Evolutionary conservation across 1,139 yeast species (phyloP).

Genomic region (Martiniozyma asiatica): DNA sequence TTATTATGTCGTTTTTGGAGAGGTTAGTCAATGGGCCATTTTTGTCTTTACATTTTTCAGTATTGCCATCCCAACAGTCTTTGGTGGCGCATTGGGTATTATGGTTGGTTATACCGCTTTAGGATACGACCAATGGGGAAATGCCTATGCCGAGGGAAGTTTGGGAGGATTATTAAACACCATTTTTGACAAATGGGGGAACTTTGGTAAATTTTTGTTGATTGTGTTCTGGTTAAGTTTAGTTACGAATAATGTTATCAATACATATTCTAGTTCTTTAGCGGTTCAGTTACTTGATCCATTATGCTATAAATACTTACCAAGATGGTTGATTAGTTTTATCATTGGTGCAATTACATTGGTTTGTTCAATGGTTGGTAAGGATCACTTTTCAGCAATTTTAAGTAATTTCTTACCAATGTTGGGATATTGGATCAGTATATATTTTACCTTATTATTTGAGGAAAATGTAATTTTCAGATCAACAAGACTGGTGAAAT

Average conservation of each 20-base stretch:
- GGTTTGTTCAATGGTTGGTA: constrained; percentile 65
- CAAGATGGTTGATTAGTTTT: constrained; percentile 73
- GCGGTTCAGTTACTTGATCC: constrained; percentile 60
- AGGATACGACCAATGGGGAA: constrained; percentile 43
- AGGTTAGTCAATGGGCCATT: constrained; percentile 47
- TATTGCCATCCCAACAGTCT: constrained; percentile 59
- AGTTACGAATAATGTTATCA: constrained; percentile 69
- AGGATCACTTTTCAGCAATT: constrained; percentile 61
- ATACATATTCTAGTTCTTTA: constrained; percentile 77
- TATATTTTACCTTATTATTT: constrained; percentile 58
- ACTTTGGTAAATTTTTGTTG: constrained; percentile 66
- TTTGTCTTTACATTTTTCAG: constrained; percentile 58
- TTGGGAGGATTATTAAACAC: constrained; percentile 68
- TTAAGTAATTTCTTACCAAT: constrained; percentile 84
- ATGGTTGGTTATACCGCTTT: constrained; percentile 63
- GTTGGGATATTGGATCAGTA: constrained; percentile 90
- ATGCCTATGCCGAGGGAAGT: constrained; percentile 46
- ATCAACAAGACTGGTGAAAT: constrained; percentile 32
- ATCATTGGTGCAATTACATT: constrained; percentile 53
- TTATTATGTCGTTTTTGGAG: constrained; percentile 76
- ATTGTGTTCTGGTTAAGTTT: constrained; percentile 60
- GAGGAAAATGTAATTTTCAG: constrained; percentile 74
- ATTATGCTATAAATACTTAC: constrained; percentile 45
- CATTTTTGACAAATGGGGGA: constrained; percentile 67
- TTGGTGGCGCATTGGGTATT: constrained; percentile 66